phyloP scores from a whole-genome alignment of 1,284 basidiomycete species.

The Ustanciosporium gigantosporum region DNA sequence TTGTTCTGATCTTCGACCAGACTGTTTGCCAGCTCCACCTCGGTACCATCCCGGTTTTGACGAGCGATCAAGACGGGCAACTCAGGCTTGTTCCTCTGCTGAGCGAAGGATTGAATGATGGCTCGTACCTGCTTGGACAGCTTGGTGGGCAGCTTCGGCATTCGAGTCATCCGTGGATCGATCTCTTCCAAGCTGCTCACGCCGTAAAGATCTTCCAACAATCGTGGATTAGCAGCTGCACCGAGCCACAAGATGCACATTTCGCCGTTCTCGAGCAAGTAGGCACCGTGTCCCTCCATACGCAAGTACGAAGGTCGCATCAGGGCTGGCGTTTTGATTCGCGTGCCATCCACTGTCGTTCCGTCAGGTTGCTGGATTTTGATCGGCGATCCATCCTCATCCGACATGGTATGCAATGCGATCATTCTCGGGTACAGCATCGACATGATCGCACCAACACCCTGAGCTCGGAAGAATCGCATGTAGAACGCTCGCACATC shows the following conservation, averaged over 20 bases:
- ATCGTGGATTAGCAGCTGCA: slow-evolving; percentile 74
- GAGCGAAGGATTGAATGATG: slow-evolving; percentile 74
- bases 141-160: slow-evolving; percentile 76
- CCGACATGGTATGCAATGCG: slow-evolving; percentile 82
- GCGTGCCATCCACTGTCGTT: slow-evolving; percentile 62
- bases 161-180: slow-evolving; percentile 71
- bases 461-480: slow-evolving; percentile 74
- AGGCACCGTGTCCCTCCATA: slow-evolving; percentile 89
- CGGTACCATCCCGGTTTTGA: slow-evolving; percentile 89
- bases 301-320: slow-evolving; percentile 83
- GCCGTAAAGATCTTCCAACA: slow-evolving; percentile 83
- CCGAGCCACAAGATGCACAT: slow-evolving; percentile 90
- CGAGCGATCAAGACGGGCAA: slow-evolving; percentile 78
- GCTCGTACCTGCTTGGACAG: slow-evolving; percentile 84
- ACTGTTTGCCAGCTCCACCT: slow-evolving; percentile 96
- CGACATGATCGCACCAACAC: slow-evolving; percentile 73
- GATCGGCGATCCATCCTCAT: slow-evolving; percentile 72
- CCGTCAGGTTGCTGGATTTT: slow-evolving; percentile 62
- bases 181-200: slow-evolving; percentile 76
- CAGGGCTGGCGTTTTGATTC: slow-evolving; percentile 73
- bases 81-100: slow-evolving; percentile 68
- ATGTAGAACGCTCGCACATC: slow-evolving; percentile 89
- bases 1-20: slow-evolving; percentile 97
- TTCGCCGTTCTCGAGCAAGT: slow-evolving; percentile 93
- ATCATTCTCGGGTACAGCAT: slow-evolving; percentile 87